Percentiles rank a stretch among this genome's conserved stretches.
These are phyloP conservation scores for Saccharomyces uvarum DNA, from an alignment of 1,139 yeast genomes.

Conservation along the genomic window DNA sequence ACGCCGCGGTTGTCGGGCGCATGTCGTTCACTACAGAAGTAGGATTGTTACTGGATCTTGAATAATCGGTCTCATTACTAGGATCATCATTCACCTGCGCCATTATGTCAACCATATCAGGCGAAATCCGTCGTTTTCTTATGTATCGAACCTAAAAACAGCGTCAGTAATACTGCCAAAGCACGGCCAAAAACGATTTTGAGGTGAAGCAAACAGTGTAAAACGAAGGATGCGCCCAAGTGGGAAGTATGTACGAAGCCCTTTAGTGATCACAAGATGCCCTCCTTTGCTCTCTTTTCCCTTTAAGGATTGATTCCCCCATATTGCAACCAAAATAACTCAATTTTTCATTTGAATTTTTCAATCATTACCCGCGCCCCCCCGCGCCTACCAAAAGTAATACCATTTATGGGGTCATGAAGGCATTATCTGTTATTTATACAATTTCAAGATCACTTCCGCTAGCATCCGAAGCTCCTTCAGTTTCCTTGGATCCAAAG, in stretches of 20 bases:
- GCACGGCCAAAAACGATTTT: neutral
- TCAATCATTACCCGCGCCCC: neutral
- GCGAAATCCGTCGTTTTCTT: neutral
- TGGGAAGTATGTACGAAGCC: neutral
- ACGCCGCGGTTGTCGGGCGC: neutral
- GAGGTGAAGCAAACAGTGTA: neutral
- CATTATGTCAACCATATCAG: neutral
- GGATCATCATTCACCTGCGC: neutral
- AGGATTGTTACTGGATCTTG: neutral
- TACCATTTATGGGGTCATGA: neutral
- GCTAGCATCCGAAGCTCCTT: constrained; percentile 16
- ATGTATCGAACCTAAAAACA: neutral
- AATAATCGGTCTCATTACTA: neutral
- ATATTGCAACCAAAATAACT: constrained; percentile 1
- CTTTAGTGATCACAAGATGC: neutral
- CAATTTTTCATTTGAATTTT: neutral
- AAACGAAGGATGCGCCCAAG: neutral
- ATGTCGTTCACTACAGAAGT: neutral
- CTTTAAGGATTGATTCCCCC: constrained; percentile 1
- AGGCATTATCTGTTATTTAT: neutral
- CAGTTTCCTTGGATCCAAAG: constrained; percentile 10
- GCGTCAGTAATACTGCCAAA: neutral
- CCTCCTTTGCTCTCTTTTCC: neutral
- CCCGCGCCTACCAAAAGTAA: neutral
- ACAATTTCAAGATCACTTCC: constrained; percentile 37